These are phyloP conservation scores for Priceomyces medius DNA, from an alignment of 805 yeast genomes.

Conservation along the genomic window DNA sequence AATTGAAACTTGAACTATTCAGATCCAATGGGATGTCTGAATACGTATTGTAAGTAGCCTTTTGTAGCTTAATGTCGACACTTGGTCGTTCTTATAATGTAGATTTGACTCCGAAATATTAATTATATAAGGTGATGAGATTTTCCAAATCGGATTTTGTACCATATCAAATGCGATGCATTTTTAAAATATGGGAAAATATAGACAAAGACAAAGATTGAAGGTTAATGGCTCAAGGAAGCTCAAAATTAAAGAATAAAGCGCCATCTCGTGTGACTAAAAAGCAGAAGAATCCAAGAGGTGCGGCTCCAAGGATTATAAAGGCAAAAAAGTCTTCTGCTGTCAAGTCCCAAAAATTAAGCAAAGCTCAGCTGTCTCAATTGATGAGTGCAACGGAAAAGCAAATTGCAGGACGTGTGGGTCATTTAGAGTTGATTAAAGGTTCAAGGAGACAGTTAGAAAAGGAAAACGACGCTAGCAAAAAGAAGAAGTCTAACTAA, in stretches of 20 bases:
- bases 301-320: slow-evolving; percentile 68
- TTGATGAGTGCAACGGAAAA: slow-evolving; percentile 72
- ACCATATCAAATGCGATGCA: neutral
- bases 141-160: neutral
- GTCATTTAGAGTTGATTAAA: slow-evolving; percentile 86
- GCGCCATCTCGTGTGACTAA: slow-evolving; percentile 58
- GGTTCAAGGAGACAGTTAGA: slow-evolving; percentile 87
- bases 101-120: slow-evolving; percentile 2
- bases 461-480: slow-evolving; percentile 42
- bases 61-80: neutral
- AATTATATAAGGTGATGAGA: neutral
- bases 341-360: slow-evolving; percentile 48
- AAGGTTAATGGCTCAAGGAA: slow-evolving; percentile 67
- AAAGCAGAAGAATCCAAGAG: slow-evolving; percentile 61
- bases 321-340: slow-evolving; percentile 64
- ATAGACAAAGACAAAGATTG: neutral
- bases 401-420: slow-evolving; percentile 83
- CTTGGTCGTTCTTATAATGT: neutral
- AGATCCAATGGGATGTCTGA: neutral
- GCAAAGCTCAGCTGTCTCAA: slow-evolving; percentile 55
- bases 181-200: neutral
- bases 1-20: neutral
- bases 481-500: slow-evolving; percentile 3
- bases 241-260: slow-evolving; percentile 55
- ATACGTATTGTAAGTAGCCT: neutral